Percentiles rank a stretch among this genome's conserved stretches.
Conservation (phyloP, 352 stramenopile genomes). For the Plasmopara halstedii region DNA sequence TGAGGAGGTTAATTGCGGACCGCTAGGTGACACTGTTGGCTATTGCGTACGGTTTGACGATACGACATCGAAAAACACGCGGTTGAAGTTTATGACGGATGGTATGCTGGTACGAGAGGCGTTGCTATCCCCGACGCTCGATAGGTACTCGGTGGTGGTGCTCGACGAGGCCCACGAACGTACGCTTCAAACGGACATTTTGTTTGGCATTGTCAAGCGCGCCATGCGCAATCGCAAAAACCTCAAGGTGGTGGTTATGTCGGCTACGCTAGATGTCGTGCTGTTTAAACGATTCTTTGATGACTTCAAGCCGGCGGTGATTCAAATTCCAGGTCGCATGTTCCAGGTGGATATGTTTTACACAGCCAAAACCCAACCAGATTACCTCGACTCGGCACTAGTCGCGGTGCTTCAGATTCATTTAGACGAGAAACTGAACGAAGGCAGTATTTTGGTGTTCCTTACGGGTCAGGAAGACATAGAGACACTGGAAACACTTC, state of each 20-base stretch:
- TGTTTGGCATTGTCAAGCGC: constrained; percentile 84
- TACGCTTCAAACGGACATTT: constrained; percentile 87
- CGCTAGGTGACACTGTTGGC: constrained; percentile 68
- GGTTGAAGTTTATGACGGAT: constrained; percentile 93
- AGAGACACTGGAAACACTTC: constrained; percentile 79
- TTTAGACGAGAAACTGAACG: constrained; percentile 55
- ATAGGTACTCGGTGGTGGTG: constrained; percentile 77
- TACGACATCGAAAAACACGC: constrained; percentile 76
- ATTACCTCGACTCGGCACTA: constrained; percentile 87
- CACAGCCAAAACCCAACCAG: constrained; percentile 74
- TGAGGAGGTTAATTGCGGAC: constrained; percentile 43
- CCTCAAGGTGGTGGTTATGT: constrained; percentile 97
- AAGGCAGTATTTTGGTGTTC: constrained; percentile 92
- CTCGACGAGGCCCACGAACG: constrained; percentile 85
- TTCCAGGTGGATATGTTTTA: constrained; percentile 90
- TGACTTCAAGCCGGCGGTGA: constrained; percentile 65
- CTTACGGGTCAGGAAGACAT: constrained; percentile 96
- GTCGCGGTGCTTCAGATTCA: constrained; percentile 89
- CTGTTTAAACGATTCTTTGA: constrained; percentile 93
- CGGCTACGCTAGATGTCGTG: constrained; percentile 93
- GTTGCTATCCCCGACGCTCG: constrained; percentile 59
- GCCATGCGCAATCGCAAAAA: constrained; percentile 72
- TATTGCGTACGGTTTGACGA: constrained; percentile 95
- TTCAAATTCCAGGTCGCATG: constrained; percentile 84
- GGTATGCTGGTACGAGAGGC: constrained; percentile 89